phyloP scores from a whole-genome alignment of 1,139 yeast species.

The Hyphopichia buzzinii region DNA sequence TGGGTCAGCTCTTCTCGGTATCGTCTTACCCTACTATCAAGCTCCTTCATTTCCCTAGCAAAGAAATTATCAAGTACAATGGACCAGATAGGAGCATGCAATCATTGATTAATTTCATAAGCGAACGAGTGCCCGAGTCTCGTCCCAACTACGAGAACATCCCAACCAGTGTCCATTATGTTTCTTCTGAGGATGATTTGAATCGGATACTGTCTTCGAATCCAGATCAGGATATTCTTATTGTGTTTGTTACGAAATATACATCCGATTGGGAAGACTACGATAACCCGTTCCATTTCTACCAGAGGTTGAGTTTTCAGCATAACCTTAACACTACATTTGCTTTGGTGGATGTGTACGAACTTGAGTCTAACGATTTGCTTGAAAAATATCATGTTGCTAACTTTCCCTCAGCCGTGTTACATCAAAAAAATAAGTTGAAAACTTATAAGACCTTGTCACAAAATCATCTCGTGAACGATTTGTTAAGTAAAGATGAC shows the following conservation, averaged over 20 bases:
- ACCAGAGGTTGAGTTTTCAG: constrained; percentile 24
- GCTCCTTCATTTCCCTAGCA: constrained; percentile 27
- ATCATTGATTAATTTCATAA: constrained; percentile 23
- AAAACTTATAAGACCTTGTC: constrained; percentile 27
- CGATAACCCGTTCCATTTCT: constrained; percentile 35
- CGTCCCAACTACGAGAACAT: constrained; percentile 21
- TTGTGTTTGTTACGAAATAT: constrained; percentile 26
- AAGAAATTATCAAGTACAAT: constrained; percentile 22
- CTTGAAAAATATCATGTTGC: constrained; percentile 25
- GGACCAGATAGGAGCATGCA: constrained; percentile 21
- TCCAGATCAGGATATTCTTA: constrained; percentile 14
- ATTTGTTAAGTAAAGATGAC: constrained; percentile 17
- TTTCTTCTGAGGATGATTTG: constrained; percentile 5
- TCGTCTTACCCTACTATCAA: constrained; percentile 32
- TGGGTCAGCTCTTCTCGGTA: constrained; percentile 26
- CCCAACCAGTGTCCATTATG: constrained; percentile 12
- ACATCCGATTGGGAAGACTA: constrained; percentile 31
- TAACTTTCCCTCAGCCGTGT: constrained; percentile 34
- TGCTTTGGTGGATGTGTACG: constrained; percentile 27
- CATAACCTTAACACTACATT: constrained; percentile 11
- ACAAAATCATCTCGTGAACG: constrained; percentile 20
- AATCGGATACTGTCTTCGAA: constrained; percentile 1
- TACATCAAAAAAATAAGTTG: constrained; percentile 14
- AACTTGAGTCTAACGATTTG: constrained; percentile 16
- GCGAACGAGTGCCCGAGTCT: constrained; percentile 10